Conservation (phyloP, 768 basidiomycete species). For the Boletus patriciae region DNA sequence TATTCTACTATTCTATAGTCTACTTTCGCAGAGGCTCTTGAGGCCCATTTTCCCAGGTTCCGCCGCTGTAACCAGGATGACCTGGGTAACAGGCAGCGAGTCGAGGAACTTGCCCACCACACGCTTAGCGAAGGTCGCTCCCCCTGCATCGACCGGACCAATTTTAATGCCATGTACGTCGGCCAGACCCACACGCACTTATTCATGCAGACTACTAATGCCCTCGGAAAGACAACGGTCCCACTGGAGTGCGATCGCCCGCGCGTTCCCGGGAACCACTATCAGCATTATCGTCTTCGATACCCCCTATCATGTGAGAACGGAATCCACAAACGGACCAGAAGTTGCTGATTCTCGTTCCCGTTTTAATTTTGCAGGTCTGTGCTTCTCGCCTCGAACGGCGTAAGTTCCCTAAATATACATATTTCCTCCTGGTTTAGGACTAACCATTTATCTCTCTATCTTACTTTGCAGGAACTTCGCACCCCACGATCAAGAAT, state of each 20-base stretch:
- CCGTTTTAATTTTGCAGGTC: constrained; percentile 40
- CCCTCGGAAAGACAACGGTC: constrained; percentile 55
- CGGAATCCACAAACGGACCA: constrained; percentile 2
- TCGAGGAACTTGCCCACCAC: constrained; percentile 57
- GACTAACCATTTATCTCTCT: constrained; percentile 7
- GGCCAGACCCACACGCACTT: not conserved
- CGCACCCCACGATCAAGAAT: constrained; percentile 74
- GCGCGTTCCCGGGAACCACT: constrained; percentile 57
- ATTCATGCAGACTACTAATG: not conserved
- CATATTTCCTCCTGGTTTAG: constrained; percentile 3
- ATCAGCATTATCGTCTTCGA: constrained; percentile 79
- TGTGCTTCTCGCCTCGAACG: constrained; percentile 60
- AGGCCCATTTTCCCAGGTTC: constrained; percentile 59
- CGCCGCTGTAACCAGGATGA: constrained; percentile 80
- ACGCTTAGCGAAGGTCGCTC: constrained; percentile 59
- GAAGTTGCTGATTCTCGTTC: constrained; percentile 13
- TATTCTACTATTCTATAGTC: constrained; percentile 29
- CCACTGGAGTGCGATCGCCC: constrained; percentile 74
- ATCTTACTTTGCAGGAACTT: constrained; percentile 48
- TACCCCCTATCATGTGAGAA: constrained; percentile 68
- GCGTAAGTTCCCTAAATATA: constrained; percentile 47
- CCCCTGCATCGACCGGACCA: constrained; percentile 79
- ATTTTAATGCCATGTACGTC: constrained; percentile 65
- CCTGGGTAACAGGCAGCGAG: constrained; percentile 63
- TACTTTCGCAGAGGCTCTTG: constrained; percentile 73